These are phyloP conservation scores for Psidium guajava DNA, from an alignment of 345 rosid genomes.

Conservation along the genomic window DNA sequence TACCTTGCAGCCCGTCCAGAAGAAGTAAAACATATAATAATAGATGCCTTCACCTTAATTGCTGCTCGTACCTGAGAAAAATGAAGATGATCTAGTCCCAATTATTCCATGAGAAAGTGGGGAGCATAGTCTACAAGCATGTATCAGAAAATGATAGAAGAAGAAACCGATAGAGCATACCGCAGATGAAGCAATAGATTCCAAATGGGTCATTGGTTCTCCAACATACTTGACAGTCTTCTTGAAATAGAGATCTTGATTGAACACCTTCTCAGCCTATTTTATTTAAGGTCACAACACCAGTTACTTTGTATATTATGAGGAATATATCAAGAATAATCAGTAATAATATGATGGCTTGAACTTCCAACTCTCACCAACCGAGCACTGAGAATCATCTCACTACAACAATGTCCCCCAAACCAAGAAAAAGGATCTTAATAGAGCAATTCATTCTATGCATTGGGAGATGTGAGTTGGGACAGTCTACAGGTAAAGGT, in stretches of 20 bases:
- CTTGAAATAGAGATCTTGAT: conserved; percentile 86
- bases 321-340: background rate
- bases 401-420: background rate
- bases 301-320: background rate
- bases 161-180: conserved; percentile 18
- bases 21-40: conserved; percentile 92
- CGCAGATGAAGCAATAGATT: conserved; percentile 96
- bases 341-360: background rate
- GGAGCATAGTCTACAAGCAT: background rate
- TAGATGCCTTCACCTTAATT: conserved; percentile 97
- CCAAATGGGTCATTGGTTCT: conserved; percentile 94
- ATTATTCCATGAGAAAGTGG: background rate
- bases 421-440: background rate
- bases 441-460: background rate
- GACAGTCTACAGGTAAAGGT: background rate
- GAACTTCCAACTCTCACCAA: background rate
- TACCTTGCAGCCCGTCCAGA: conserved; percentile 99
- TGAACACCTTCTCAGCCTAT: conserved; percentile 96
- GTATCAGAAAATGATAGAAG: background rate
- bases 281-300: background rate
- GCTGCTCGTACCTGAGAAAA: conserved; percentile 82
- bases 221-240: conserved; percentile 91
- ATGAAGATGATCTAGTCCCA: background rate
- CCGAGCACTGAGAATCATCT: background rate
- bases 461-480: background rate